Base-by-base conservation (phyloP, 495 filamentous ascomycete genomes). In the Tricharina praecox region DNA sequence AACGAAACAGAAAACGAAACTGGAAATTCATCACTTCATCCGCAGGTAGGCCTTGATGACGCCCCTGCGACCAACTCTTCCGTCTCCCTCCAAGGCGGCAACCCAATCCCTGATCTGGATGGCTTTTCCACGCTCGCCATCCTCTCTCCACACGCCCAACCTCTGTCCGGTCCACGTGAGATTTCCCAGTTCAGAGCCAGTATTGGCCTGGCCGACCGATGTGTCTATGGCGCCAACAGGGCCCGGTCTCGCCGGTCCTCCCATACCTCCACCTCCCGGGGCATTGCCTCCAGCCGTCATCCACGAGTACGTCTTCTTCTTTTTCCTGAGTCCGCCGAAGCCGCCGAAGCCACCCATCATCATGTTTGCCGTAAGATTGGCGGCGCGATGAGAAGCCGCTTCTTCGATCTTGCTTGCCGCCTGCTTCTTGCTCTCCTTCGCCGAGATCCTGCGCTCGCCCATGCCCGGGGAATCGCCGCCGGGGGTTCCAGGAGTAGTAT, bases 91-190 rank as follows among this genome's bases (percentile, higher is more conserved):
- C 23, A 85, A 66, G 9, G 71, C 77, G 5, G 64, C 62, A 5
- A 82, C 57, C 72, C 74, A 76, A 62, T 85, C 81, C 19, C 81
- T 64, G 40, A 82, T 63, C 62, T 85, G 78, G n/a, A 85, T 72
- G 13, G 70, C 73, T 46, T 66, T 68, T 2, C 78, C 79, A 49
- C 70, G 69, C 21, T 74, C 68, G 0, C 66, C 67, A 55, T 76
- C 73, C 54, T 85, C 79, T 19, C 74, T 66, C 68, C 72, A 77
- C 13, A 67, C 67, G 4, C 81, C 81, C 38, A 77, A 62, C 25
- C 74, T 51, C 42, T 62, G 55, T 35, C 62, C 61, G 20, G 41
- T 59, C 56, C 56, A 59, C 20, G 54, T 51, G 10, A 45, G 48
- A 33, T 20, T 48, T 1, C 33, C 32, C 9, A 32, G 7, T 16